These are phyloP conservation scores for Neofusicoccum laricinum DNA, from an alignment of 2,329 filamentous ascomycete genomes.

Conservation along the genomic window DNA sequence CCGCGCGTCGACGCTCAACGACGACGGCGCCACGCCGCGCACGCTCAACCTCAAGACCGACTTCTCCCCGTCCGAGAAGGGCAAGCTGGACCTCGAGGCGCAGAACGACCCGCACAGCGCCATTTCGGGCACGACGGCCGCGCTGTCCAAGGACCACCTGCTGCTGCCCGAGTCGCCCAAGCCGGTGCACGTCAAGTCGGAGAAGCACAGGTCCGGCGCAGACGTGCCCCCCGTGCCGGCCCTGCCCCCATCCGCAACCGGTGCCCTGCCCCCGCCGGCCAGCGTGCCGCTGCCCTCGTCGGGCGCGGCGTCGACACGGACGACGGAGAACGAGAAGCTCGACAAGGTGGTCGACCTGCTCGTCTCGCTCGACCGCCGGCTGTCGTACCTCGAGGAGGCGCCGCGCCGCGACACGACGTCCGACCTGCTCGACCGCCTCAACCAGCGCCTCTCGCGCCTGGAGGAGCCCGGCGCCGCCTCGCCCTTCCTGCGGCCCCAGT, in stretches of 20 bases:
- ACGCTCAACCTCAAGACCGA: slow-evolving; percentile 16
- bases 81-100: slow-evolving; percentile 12
- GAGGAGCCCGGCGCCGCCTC: not conserved
- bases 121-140: slow-evolving; percentile 15
- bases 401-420: not conserved
- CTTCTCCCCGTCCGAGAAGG: slow-evolving; percentile 7
- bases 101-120: slow-evolving; percentile 11
- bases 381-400: slow-evolving; percentile 9
- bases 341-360: slow-evolving; percentile 17
- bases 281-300: not conserved
- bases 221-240: slow-evolving; percentile 12
- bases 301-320: not conserved
- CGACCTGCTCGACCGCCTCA: slow-evolving; percentile 15
- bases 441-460: slow-evolving; percentile 1
- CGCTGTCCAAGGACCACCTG: slow-evolving; percentile 15
- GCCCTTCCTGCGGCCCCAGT: not conserved
- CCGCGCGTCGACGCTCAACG: slow-evolving; percentile 2
- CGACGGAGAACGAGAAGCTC: slow-evolving; percentile 6
- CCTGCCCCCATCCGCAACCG: not conserved
- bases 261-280: not conserved
- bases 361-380: slow-evolving; percentile 13
- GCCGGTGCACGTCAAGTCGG: slow-evolving; percentile 2
- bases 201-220: not conserved
- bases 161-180: slow-evolving; percentile 15
- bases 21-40: not conserved